Conservation (phyloP, 148 eudicot genomes). For the Amaranthus cruentus region DNA sequence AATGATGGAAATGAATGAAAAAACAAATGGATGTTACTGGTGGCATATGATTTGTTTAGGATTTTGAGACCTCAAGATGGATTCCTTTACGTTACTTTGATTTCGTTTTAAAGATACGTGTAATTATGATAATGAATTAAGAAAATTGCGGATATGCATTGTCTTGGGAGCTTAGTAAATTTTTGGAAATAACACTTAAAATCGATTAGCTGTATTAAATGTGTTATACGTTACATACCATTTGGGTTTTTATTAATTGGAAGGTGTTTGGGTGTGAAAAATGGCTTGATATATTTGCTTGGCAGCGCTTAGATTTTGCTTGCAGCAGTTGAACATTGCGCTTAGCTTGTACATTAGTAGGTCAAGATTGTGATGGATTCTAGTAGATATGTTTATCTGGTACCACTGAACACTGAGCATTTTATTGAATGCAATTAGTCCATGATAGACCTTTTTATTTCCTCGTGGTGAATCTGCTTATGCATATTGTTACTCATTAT, state of each 20-base stretch:
- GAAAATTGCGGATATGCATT: not conserved
- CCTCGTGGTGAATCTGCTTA: not conserved
- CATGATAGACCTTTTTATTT: not conserved
- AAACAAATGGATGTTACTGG: no score
- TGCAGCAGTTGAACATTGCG: not conserved
- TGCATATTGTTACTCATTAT: not conserved
- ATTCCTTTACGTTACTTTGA: not conserved
- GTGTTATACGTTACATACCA: not conserved
- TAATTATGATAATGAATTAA: not conserved
- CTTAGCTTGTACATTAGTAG: slow-evolving; percentile 2
- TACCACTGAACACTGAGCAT: not conserved
- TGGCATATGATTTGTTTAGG: not conserved
- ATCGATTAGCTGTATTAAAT: not conserved
- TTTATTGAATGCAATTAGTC: not conserved
- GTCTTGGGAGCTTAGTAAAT: not conserved
- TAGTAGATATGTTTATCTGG: not conserved
- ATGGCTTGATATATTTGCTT: not conserved
- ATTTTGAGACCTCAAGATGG: not conserved
- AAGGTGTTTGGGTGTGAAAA: not conserved
- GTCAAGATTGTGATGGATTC: not conserved
- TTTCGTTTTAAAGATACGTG: not conserved
- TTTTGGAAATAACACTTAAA: not conserved
- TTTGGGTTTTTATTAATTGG: not conserved
- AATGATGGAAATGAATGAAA: no score
- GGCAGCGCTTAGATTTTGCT: not conserved